phyloP scores from a whole-genome alignment of 73 alveolate genomes.

The Paramecium pentaurelia region DNA sequence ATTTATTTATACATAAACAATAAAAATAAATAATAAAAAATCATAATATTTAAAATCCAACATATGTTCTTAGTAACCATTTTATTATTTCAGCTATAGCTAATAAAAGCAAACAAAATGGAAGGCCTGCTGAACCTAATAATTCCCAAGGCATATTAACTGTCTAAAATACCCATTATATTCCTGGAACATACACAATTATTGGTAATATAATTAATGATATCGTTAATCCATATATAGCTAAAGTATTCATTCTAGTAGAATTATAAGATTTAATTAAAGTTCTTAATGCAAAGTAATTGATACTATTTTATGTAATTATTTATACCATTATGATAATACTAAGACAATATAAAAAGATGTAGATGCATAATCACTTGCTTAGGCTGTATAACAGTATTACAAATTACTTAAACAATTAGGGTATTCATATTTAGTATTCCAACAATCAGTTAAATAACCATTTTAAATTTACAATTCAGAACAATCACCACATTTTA shows the following conservation, averaged over 20 bases:
- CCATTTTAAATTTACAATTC: neutral
- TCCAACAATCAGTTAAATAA: neutral
- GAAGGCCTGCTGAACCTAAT: slow-evolving; percentile 34
- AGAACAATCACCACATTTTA: neutral
- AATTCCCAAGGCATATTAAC: slow-evolving; percentile 21
- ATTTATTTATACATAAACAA: neutral
- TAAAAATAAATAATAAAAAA: neutral
- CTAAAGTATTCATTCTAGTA: neutral
- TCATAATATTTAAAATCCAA: neutral
- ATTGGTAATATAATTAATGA: neutral
- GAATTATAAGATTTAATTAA: neutral
- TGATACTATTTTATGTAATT: neutral
- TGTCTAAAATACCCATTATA: slow-evolving; percentile 12
- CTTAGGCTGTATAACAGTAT: slow-evolving; percentile 27
- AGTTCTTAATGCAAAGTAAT: slow-evolving; percentile 28
- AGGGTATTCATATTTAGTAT: neutral
- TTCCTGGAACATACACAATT: slow-evolving; percentile 18
- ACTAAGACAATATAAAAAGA: neutral
- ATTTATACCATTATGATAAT: slow-evolving; percentile 3
- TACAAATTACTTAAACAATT: neutral
- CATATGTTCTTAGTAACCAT: neutral
- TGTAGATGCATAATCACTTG: neutral
- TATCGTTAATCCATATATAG: neutral
- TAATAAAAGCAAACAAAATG: slow-evolving; percentile 8
- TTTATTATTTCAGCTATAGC: neutral